Conservation (phyloP, 2,329 filamentous ascomycete species). For the Epichloe uncinata region DNA sequence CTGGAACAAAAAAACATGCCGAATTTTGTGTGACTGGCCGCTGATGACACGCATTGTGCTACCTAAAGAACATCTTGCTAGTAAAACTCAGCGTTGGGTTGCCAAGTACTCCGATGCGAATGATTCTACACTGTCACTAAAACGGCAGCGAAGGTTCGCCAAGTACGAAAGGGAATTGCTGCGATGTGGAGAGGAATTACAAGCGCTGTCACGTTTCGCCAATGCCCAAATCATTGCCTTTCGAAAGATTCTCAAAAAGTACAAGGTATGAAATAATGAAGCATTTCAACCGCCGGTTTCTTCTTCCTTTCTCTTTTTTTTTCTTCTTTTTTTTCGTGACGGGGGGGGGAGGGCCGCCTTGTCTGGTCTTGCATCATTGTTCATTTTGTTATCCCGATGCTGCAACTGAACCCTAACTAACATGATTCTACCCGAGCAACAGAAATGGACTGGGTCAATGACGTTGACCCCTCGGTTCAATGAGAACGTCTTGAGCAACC, state of each 20-base stretch:
- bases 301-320: no score
- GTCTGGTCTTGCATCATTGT: no score
- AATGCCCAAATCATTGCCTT: slow-evolving; percentile 64
- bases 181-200: slow-evolving; percentile 56
- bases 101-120: slow-evolving; percentile 26
- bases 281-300: neutral
- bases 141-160: slow-evolving; percentile 36
- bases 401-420: neutral
- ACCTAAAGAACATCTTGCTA: slow-evolving; percentile 32
- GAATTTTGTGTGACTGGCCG: neutral
- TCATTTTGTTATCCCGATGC: neutral
- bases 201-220: slow-evolving; percentile 57
- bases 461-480: slow-evolving; percentile 53
- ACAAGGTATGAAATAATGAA: slow-evolving; percentile 34
- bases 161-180: slow-evolving; percentile 40
- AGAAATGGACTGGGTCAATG: slow-evolving; percentile 72
- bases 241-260: slow-evolving; percentile 80
- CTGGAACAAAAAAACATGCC: neutral
- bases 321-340: no score
- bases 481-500: slow-evolving; percentile 48
- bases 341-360: no score
- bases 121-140: slow-evolving; percentile 23
- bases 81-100: slow-evolving; percentile 33
- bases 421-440: neutral
- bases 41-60: neutral